These are phyloP conservation scores for Lophium mytilinum DNA, from an alignment of 495 filamentous ascomycete genomes.

Conservation along the genomic window DNA sequence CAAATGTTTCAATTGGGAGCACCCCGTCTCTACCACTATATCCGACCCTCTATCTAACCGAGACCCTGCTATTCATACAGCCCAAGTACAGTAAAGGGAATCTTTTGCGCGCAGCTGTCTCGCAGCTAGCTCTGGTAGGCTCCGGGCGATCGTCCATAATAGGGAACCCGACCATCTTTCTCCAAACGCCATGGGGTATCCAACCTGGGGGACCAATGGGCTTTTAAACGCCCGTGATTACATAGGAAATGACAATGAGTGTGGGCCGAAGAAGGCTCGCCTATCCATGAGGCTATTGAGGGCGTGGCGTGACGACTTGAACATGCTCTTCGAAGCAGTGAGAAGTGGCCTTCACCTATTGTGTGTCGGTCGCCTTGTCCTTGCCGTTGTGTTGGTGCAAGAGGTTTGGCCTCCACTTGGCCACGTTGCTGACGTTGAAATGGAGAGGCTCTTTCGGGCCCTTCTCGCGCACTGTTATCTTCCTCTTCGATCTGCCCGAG, in stretches of 20 bases:
- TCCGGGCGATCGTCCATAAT: no score
- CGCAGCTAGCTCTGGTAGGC: neutral
- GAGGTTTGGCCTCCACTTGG: slow-evolving; percentile 19
- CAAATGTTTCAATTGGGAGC: no score
- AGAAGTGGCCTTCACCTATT: neutral
- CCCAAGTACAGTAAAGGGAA: neutral
- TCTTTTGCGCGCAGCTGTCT: neutral
- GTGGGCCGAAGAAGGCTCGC: neutral
- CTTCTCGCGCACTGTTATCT: slow-evolving; percentile 24
- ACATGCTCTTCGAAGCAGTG: neutral
- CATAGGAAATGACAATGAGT: neutral
- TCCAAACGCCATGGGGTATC: slow-evolving; percentile 2
- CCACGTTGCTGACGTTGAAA: slow-evolving; percentile 20
- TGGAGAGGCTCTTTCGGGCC: slow-evolving; percentile 23
- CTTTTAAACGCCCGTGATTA: neutral
- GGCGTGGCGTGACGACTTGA: no score
- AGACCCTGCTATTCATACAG: neutral
- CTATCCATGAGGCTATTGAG: no score
- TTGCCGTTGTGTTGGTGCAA: slow-evolving; percentile 21
- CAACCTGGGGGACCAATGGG: neutral
- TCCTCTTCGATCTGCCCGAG: slow-evolving; percentile 25
- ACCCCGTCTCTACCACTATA: no score
- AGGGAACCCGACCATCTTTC: neutral
- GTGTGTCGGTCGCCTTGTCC: slow-evolving; percentile 9
- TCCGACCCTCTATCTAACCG: neutral